A percentile compares a stretch with the other conserved stretches of the same genome.
Evolutionary conservation across 768 basidiomycete species (phyloP).

Genomic region (Leccinum obscurum): DNA sequence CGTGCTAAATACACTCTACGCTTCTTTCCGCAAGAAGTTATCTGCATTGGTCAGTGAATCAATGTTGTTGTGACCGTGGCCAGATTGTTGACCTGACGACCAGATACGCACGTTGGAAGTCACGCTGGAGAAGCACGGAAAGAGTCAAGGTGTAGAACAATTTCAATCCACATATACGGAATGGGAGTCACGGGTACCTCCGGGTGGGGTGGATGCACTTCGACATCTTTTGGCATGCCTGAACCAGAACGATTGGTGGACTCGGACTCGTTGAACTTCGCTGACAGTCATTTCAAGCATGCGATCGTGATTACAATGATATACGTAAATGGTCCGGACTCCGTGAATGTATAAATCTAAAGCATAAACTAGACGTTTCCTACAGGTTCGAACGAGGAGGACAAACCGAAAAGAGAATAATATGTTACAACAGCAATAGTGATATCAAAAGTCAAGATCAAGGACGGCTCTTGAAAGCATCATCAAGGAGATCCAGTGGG

Average conservation of each 20-base stretch:
- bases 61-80: not conserved
- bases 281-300: constrained; percentile 7
- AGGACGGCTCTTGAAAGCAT: constrained; percentile 32
- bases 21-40: constrained; percentile 56
- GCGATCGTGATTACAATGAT: constrained; percentile 11
- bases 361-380: constrained; percentile 20
- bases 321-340: constrained; percentile 9
- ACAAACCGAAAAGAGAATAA: constrained; percentile 10
- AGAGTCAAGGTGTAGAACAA: constrained; percentile 18
- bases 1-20: constrained; percentile 52
- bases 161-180: constrained; percentile 26
- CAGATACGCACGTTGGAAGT: constrained; percentile 59
- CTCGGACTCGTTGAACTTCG: not conserved
- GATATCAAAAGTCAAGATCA: constrained; percentile 20
- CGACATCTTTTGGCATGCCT: constrained; percentile 55
- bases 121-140: constrained; percentile 53
- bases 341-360: constrained; percentile 25
- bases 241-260: constrained; percentile 63
- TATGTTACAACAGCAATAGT: constrained; percentile 5
- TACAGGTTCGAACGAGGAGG: constrained; percentile 8
- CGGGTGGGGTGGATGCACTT: constrained; percentile 55
- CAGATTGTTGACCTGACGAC: constrained; percentile 2
- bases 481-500: constrained; percentile 25
- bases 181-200: constrained; percentile 36
- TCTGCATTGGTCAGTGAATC: constrained; percentile 50